Percentiles rank a stretch among this genome's conserved stretches.
Evolutionary conservation across 176 grass and related monocot genomes (phyloP).

Genomic region (Hyparrhenia diplandra): DNA sequence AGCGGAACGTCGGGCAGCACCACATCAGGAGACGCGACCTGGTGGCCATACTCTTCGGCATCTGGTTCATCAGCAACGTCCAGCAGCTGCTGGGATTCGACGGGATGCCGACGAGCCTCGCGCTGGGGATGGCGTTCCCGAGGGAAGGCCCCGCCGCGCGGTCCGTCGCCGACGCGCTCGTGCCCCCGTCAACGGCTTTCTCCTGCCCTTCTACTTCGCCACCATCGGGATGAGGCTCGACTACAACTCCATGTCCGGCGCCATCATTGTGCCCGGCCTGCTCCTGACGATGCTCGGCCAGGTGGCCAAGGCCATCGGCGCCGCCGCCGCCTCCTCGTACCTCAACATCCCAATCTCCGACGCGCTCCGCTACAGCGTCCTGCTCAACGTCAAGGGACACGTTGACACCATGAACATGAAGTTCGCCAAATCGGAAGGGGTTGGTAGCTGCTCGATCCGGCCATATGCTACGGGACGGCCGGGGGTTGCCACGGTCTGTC

Average conservation of each 20-base stretch:
- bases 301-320: slow-evolving; percentile 35
- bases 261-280: slow-evolving; percentile 42
- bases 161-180: slow-evolving; percentile 1
- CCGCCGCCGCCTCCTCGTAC: slow-evolving; percentile 11
- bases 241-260: slow-evolving; percentile 48
- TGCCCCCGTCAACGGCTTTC: slow-evolving; percentile 3
- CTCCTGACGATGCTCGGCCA: slow-evolving; percentile 37
- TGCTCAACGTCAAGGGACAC: slow-evolving; percentile 48
- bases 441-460: neutral
- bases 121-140: slow-evolving; percentile 39
- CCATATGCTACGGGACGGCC: too few relatives aligned
- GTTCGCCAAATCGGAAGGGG: slow-evolving; percentile 44
- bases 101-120: slow-evolving; percentile 35
- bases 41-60: neutral
- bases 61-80: slow-evolving; percentile 17
- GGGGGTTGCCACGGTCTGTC: too few relatives aligned
- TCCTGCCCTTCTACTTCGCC: slow-evolving; percentile 51
- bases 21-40: slow-evolving; percentile 30
- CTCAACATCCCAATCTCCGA: slow-evolving; percentile 40
- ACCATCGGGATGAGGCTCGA: slow-evolving; percentile 44
- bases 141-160: slow-evolving; percentile 39
- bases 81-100: slow-evolving; percentile 43
- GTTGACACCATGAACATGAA: slow-evolving; percentile 63
- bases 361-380: slow-evolving; percentile 41
- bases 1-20: slow-evolving; percentile 33